A percentile compares a stretch with the other conserved stretches of the same genome.
These are phyloP conservation scores for Kazachstania sp. DNA, from an alignment of 1,139 yeast genomes.

Conservation along the genomic window DNA sequence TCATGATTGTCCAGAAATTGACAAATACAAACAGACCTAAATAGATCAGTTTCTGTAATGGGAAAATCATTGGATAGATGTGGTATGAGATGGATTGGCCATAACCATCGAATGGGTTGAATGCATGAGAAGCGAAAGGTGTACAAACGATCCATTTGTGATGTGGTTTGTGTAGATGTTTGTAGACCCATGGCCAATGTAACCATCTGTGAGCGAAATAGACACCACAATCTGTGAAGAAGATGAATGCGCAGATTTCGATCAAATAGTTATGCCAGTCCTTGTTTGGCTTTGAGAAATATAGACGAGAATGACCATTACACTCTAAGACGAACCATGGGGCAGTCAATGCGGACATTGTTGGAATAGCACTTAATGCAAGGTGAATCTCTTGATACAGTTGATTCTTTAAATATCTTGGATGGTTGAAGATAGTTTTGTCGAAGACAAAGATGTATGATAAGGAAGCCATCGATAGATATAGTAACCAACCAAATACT, in stretches of 20 bases:
- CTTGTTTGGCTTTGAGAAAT: conserved; percentile 38
- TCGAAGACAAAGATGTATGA: conserved; percentile 77
- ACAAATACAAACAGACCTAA: conserved; percentile 77
- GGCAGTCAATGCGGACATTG: conserved; percentile 75
- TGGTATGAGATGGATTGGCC: conserved; percentile 90
- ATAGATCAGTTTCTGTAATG: conserved; percentile 80
- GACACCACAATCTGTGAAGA: conserved; percentile 90
- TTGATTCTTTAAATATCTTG: conserved; percentile 90
- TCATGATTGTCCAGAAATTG: conserved; percentile 97
- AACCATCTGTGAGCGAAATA: conserved; percentile 86
- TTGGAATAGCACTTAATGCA: conserved; percentile 75
- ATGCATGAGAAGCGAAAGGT: conserved; percentile 96
- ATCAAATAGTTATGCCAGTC: conserved; percentile 57
- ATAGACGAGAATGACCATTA: conserved; percentile 72
- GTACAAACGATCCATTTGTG: conserved; percentile 99
- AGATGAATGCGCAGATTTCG: conserved; percentile 69
- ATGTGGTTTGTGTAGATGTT: conserved; percentile 89
- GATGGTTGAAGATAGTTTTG: conserved; percentile 85
- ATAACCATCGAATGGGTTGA: conserved; percentile 97
- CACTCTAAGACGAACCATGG: conserved; percentile 86
- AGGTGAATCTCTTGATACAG: conserved; percentile 70
- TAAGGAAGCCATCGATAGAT: conserved; percentile 64
- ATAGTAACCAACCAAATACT: conserved; percentile 75
- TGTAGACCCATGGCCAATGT: conserved; percentile 87
- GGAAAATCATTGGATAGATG: conserved; percentile 81